Conservation (phyloP, 2,329 filamentous ascomycete genomes). For the Fusarium acutatum region DNA sequence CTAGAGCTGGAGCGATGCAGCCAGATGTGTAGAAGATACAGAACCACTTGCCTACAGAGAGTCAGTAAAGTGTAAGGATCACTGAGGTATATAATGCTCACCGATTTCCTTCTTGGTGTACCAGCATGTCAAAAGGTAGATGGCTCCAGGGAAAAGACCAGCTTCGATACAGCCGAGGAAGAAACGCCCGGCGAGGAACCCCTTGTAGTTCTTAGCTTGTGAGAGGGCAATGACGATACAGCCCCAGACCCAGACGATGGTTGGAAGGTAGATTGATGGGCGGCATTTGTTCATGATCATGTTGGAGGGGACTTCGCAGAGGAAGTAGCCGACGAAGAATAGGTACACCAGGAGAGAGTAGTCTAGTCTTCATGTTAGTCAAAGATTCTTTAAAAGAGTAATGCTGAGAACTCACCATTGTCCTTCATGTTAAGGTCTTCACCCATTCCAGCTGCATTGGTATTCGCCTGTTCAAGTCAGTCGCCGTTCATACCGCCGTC, state of each 20-base stretch:
- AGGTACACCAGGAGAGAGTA: not conserved
- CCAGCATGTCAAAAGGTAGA: slow-evolving; percentile 64
- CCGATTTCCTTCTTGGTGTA: slow-evolving; percentile 52
- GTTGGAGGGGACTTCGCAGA: slow-evolving; percentile 63
- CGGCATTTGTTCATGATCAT: slow-evolving; percentile 59
- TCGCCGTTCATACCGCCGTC: slow-evolving; percentile 22
- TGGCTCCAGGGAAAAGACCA: slow-evolving; percentile 61
- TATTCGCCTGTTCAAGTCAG: not conserved
- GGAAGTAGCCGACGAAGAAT: slow-evolving; percentile 63
- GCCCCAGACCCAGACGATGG: slow-evolving; percentile 59
- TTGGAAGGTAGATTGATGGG: slow-evolving; percentile 58
- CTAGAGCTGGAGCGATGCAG: slow-evolving; percentile 14
- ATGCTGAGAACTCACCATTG: too few relatives aligned
- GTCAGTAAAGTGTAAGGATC: not conserved
- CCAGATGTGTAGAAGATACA: slow-evolving; percentile 30
- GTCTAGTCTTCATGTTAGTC: not conserved
- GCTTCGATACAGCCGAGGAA: slow-evolving; percentile 61
- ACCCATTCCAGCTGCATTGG: not conserved
- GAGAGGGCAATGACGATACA: slow-evolving; percentile 56
- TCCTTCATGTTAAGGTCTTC: not conserved
- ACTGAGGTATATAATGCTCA: not conserved
- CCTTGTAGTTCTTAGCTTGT: slow-evolving; percentile 54
- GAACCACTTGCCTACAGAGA: slow-evolving; percentile 9
- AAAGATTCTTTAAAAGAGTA: too few relatives aligned
- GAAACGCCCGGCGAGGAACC: slow-evolving; percentile 56